Percentiles rank a stretch among this genome's conserved stretches.
Conservation (phyloP, 208 protist genomes). For the Trichomonas vaginalis region DNA sequence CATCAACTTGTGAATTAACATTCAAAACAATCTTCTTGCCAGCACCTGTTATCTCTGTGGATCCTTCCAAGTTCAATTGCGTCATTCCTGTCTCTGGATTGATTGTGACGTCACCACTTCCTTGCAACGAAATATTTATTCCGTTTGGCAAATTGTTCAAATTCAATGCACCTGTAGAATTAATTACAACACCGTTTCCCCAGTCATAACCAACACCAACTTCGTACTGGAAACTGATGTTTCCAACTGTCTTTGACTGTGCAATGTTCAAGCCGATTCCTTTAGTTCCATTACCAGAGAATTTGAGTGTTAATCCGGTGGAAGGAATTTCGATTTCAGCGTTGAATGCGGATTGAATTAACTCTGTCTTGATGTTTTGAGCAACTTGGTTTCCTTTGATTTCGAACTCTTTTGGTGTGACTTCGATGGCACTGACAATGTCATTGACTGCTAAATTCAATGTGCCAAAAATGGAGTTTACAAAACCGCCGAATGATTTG, state of each 20-base stretch:
- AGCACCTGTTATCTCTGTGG: neutral
- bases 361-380: neutral
- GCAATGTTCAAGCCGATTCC: neutral
- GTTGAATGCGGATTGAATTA: neutral
- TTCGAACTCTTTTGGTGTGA: neutral
- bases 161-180: neutral
- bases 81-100: neutral
- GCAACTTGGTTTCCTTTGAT: neutral
- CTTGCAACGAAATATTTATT: neutral
- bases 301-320: neutral
- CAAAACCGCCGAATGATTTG: neutral
- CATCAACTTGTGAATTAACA: neutral
- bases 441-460: neutral
- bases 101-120: neutral
- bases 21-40: neutral
- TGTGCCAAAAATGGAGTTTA: neutral
- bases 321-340: neutral
- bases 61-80: neutral
- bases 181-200: neutral
- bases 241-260: neutral
- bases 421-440: neutral
- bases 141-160: neutral
- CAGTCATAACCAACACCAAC: neutral
- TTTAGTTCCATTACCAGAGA: neutral
- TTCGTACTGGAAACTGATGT: neutral